Conservation (phyloP, 2,329 filamentous ascomycete genomes). For the Cladosporium cucumerinum region DNA sequence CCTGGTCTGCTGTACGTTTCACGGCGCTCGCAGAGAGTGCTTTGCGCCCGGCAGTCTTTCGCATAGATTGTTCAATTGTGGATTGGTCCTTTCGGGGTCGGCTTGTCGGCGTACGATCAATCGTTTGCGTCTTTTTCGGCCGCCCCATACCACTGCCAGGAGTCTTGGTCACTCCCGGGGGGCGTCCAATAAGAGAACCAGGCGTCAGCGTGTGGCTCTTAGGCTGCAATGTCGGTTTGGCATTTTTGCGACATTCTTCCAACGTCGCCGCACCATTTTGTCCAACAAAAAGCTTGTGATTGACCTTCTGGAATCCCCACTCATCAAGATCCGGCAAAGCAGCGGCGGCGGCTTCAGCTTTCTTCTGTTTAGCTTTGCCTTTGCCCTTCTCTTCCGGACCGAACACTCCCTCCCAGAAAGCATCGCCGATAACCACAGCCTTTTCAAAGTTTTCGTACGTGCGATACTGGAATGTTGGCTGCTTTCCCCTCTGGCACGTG, state of each 20-base stretch:
- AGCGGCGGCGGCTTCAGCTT: constrained; percentile 7
- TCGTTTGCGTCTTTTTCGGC: neutral
- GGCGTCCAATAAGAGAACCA: neutral
- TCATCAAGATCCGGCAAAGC: constrained; percentile 38
- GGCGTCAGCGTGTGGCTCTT: neutral
- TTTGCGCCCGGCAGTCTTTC: neutral
- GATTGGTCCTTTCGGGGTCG: neutral
- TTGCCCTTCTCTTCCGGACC: constrained; percentile 33
- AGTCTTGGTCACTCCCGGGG: neutral
- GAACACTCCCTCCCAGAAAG: constrained; percentile 53
- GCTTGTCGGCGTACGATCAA: neutral
- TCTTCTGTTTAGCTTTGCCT: constrained; percentile 16
- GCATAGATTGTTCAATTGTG: neutral
- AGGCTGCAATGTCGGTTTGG: neutral
- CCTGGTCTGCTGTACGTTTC: constrained; percentile 4
- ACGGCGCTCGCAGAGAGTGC: neutral
- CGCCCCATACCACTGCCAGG: neutral
- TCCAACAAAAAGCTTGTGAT: constrained; percentile 35
- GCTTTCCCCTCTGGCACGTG: constrained; percentile 46
- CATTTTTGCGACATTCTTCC: constrained; percentile 33
- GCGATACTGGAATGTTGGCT: constrained; percentile 54
- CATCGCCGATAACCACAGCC: constrained; percentile 49
- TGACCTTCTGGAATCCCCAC: constrained; percentile 46
- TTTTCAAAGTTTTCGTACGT: constrained; percentile 51
- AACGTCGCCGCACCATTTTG: constrained; percentile 44